Conservation (phyloP, 345 rosid genomes). For the Trapa bicornis region DNA sequence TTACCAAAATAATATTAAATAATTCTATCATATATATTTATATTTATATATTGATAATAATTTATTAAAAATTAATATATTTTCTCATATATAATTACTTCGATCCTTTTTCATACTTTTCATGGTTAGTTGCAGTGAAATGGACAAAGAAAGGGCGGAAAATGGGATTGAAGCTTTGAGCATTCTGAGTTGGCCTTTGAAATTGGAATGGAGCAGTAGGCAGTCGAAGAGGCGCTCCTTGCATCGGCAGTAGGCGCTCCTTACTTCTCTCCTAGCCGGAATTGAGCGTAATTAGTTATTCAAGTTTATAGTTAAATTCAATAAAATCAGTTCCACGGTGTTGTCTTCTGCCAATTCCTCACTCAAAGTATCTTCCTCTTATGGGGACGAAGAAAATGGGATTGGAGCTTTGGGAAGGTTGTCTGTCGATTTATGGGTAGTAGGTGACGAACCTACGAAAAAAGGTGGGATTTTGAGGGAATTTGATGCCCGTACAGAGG, state of each 20-base stretch:
- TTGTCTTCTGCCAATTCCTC: neutral
- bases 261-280: neutral
- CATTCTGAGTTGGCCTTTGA: neutral
- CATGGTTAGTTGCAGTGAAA: neutral
- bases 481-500: slow-evolving; percentile 14
- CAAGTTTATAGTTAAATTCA: neutral
- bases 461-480: slow-evolving; percentile 1
- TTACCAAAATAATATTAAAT: too few species aligned
- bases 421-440: neutral
- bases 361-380: neutral
- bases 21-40: too few species aligned
- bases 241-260: neutral
- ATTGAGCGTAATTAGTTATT: neutral
- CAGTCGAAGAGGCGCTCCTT: neutral
- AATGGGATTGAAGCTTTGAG: neutral
- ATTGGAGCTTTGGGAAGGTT: neutral
- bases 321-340: neutral
- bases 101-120: too few species aligned
- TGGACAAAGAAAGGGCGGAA: neutral
- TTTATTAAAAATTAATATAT: too few species aligned
- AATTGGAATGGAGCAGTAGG: neutral
- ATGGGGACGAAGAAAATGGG: neutral
- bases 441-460: neutral
- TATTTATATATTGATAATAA: too few species aligned
- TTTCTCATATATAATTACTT: too few species aligned